phyloP scores from a whole-genome alignment of 352 stramenopile genomes.

The Globisporangium spinosum region DNA sequence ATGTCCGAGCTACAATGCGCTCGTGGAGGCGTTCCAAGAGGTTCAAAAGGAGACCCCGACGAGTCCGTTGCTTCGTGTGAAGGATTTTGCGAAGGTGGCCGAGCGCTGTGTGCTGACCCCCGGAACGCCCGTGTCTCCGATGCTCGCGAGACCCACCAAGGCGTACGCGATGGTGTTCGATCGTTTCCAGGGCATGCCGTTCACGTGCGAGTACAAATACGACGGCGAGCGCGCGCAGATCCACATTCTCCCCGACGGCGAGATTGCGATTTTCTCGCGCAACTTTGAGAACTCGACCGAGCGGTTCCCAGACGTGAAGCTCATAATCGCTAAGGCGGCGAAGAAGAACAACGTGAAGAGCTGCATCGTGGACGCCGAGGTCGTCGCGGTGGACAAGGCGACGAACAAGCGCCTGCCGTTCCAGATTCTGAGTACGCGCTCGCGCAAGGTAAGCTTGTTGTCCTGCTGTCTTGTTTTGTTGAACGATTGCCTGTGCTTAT shows the following conservation, averaged over 20 bases:
- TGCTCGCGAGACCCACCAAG: conserved; percentile 98
- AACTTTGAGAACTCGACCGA: conserved; percentile 98
- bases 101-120: conserved; percentile 90
- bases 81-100: conserved; percentile 56
- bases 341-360: conserved; percentile 48
- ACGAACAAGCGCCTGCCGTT: conserved; percentile 97
- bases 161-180: conserved; percentile 95
- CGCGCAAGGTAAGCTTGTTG: conserved; percentile 76
- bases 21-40: conserved; percentile 89
- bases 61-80: conserved; percentile 41
- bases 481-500: background rate
- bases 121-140: conserved; percentile 97
- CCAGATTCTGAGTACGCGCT: conserved; percentile 97
- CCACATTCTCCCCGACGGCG: conserved; percentile 87
- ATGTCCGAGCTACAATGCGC: conserved; percentile 93
- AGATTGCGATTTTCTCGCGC: conserved; percentile 96
- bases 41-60: conserved; percentile 42
- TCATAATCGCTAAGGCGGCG: conserved; percentile 63
- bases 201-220: conserved; percentile 99
- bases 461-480: conserved; percentile 1
- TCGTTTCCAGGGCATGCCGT: conserved; percentile 92
- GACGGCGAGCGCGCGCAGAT: conserved; percentile 98
- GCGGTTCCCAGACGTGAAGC: conserved; percentile 93
- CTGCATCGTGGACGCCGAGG: conserved; percentile 98
- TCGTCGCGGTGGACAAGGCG: conserved; percentile 97